Evolutionary conservation across 768 basidiomycete genomes (phyloP), one percentile per base, ranked within the genome.

Genomic region (Termitomyces sp.): DNA sequence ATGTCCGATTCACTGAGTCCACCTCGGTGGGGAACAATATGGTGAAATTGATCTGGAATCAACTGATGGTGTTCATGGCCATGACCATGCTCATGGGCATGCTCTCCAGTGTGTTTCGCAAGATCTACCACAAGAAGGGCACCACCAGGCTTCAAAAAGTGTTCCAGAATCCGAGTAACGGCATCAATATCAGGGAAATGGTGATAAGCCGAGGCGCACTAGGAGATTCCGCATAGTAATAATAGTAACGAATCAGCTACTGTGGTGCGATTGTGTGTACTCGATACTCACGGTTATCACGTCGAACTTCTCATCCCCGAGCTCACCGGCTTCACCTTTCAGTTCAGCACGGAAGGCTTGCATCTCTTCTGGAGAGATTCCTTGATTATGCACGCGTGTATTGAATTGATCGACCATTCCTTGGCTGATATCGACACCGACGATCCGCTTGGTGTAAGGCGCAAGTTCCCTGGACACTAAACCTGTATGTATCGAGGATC

Each of bases 371-470:
- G 73, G 68, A 1, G 76, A 61, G 35, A 89, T 79, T 5, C 88
- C 87, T 54, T 89, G 84, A 52, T 85, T 80, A 18, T 55, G 55
- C 12, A 82, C 82, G 20, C 75, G 72, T 49, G 68, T 62, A 67
- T 89, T 89, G 73, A 81, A 92, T 15, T 73, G 68, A 52, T 89
- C 83, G 9, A 91, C 85, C 74, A 84, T 80, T 1, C 69, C 78
- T 58, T 84, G 82, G 68, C 84, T 89, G 63, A 91, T 86, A 63
- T 92, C 91, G 15, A 88, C 82, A 10, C 89, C 90, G 15, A 90
- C 68, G 57, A 91, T 78, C 29, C 73, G 73, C 64, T 82, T 86
- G 43, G 79, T 78, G 59, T 86, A 71, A 1, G 82, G 74, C 0
- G 81, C 82, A 22, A 91, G 75, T 40, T 79, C 76, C 57, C 81